Evolutionary conservation across 2,329 filamentous ascomycete species (phyloP).

Genomic region (Fusarium sp.): DNA sequence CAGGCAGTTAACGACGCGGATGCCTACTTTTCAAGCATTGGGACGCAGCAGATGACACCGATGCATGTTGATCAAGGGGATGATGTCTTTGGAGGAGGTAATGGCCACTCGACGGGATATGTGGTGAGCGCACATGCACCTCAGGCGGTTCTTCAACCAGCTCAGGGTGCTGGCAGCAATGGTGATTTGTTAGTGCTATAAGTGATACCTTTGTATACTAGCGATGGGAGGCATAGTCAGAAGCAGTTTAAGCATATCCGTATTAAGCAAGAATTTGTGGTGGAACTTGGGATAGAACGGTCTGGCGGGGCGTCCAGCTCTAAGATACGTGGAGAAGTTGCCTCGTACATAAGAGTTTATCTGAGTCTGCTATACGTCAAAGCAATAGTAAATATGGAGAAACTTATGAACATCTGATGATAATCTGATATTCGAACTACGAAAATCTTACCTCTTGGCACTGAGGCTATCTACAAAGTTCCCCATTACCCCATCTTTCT

Average conservation of each 20-base stretch:
- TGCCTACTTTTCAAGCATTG: constrained; percentile 86
- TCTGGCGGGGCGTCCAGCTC: not conserved
- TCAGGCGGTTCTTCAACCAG: constrained; percentile 79
- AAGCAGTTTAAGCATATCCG: constrained; percentile 6
- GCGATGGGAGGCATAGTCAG: constrained; percentile 34
- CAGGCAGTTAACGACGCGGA: constrained; percentile 87
- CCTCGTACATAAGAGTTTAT: not conserved
- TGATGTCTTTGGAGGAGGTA: constrained; percentile 70
- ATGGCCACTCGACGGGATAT: constrained; percentile 66
- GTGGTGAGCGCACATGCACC: constrained; percentile 87
- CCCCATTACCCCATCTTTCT: constrained; percentile 1
- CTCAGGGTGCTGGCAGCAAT: constrained; percentile 72
- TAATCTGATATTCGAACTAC: not conserved
- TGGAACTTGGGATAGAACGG: not conserved
- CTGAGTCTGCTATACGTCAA: not conserved
- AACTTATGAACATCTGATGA: not conserved
- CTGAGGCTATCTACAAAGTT: constrained; percentile 7
- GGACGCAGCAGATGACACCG: constrained; percentile 77
- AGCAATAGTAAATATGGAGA: not conserved
- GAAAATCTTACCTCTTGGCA: not conserved
- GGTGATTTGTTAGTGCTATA: constrained; percentile 79
- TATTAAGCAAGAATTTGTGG: constrained; percentile 1
- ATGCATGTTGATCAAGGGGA: constrained; percentile 76
- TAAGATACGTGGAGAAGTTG: not conserved
- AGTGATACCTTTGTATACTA: constrained; percentile 34